Percentiles rank a stretch among this genome's conserved stretches.
phyloP scores from a whole-genome alignment of 805 yeast genomes.

The Phaffomyces thermotolerans region DNA sequence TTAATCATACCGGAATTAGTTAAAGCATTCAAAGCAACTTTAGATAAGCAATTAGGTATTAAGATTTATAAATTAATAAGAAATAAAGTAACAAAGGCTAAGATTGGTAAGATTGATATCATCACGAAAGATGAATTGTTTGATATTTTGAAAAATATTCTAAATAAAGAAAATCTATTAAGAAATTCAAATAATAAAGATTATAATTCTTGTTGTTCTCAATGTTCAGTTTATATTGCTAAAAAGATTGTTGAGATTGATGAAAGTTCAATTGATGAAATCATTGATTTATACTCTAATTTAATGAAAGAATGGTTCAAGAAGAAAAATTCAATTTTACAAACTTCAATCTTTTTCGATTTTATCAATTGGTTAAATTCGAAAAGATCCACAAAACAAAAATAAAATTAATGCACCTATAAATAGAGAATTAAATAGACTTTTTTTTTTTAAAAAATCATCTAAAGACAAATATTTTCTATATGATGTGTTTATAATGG shows the following conservation, averaged over 20 bases:
- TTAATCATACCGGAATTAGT: conserved; percentile 49
- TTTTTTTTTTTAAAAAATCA: no score
- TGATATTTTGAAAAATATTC: conserved; percentile 33
- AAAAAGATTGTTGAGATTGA: conserved; percentile 42
- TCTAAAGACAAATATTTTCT: no score
- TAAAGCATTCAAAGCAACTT: conserved; percentile 54
- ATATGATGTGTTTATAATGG: no score
- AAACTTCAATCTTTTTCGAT: conserved; percentile 60
- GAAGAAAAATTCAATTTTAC: conserved; percentile 38
- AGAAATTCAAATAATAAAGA: conserved; percentile 29
- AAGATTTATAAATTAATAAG: conserved; percentile 71
- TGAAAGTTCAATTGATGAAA: conserved; percentile 28
- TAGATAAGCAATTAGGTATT: conserved; percentile 62
- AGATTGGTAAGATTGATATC: conserved; percentile 20
- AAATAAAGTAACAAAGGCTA: conserved; percentile 47
- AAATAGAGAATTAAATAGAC: no score
- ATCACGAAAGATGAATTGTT: conserved; percentile 19
- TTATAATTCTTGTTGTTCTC: conserved; percentile 41
- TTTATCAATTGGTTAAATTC: conserved; percentile 72
- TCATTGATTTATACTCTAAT: conserved; percentile 49
- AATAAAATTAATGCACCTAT: neutral
- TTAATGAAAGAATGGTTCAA: conserved; percentile 58
- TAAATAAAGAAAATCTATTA: conserved; percentile 28
- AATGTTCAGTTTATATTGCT: conserved; percentile 57
- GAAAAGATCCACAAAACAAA: conserved; percentile 21